Evolutionary conservation across 495 filamentous ascomycete species (phyloP).

Genomic region (Talaromyces borbonicus): DNA sequence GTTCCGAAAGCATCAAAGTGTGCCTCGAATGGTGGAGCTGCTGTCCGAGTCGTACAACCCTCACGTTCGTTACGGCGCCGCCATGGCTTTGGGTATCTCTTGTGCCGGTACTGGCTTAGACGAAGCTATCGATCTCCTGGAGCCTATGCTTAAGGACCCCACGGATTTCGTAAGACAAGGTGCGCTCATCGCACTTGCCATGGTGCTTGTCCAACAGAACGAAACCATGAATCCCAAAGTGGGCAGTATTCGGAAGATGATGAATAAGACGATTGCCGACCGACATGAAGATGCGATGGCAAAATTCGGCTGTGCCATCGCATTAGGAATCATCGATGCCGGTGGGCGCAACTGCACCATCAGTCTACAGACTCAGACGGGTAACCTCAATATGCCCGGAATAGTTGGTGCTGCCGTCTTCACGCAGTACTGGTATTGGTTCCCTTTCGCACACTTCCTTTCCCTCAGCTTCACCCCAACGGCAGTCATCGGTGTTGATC

Average conservation of each 20-base stretch:
- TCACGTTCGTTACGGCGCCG: constrained; percentile 95
- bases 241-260: constrained; percentile 66
- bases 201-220: constrained; percentile 98
- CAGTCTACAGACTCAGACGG: constrained; percentile 91
- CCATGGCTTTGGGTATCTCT: constrained; percentile 96
- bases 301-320: constrained; percentile 91
- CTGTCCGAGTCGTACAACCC: constrained; percentile 98
- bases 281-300: constrained; percentile 99
- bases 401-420: constrained; percentile 98
- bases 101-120: constrained; percentile 95
- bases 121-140: constrained; percentile 91
- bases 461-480: constrained; percentile 90
- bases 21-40: constrained; percentile 98
- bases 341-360: constrained; percentile 98
- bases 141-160: constrained; percentile 99
- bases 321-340: constrained; percentile 95
- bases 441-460: constrained; percentile 96
- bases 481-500: constrained; percentile 86
- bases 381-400: constrained; percentile 94
- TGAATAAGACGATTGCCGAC: constrained; percentile 86
- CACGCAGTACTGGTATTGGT: constrained; percentile 99
- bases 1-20: constrained; percentile 94
- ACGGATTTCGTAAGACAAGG: constrained; percentile 98
- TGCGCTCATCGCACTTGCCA: constrained; percentile 85
- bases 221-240: constrained; percentile 92